A percentile compares a stretch with the other conserved stretches of the same genome.
Conservation (phyloP, 148 eudicot species). For the Spergularia bocconei region DNA sequence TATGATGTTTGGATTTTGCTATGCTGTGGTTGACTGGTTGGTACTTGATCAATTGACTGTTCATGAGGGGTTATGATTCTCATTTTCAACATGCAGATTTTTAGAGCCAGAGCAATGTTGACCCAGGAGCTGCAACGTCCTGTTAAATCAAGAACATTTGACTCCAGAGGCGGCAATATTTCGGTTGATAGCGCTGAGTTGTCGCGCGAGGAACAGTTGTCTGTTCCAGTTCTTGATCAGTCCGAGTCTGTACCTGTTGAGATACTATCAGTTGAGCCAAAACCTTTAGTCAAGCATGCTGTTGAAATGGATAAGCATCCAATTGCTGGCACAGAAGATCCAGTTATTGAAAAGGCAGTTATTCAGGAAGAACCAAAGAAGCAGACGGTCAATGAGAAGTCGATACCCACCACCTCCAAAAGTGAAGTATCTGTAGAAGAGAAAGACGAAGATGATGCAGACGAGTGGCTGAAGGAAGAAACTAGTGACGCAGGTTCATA, state of each 20-base stretch:
- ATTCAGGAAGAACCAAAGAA: slow-evolving; percentile 40
- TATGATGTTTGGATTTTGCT: too few relatives aligned
- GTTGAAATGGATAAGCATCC: slow-evolving; percentile 56
- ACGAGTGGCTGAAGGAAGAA: slow-evolving; percentile 94
- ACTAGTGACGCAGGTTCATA: slow-evolving; percentile 40
- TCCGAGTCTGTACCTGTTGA: slow-evolving; percentile 42
- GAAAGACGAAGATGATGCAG: slow-evolving; percentile 70
- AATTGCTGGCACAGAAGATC: slow-evolving; percentile 39
- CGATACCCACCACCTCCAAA: slow-evolving; percentile 31
- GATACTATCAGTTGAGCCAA: slow-evolving; percentile 30
- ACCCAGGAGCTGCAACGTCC: slow-evolving; percentile 51
- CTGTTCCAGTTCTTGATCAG: slow-evolving; percentile 41
- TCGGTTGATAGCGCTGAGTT: slow-evolving; percentile 26
- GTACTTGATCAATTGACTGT: background rate
- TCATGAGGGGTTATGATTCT: slow-evolving; percentile 1
- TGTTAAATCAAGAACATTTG: slow-evolving; percentile 34
- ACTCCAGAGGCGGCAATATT: slow-evolving; percentile 27
- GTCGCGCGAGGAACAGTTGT: slow-evolving; percentile 37
- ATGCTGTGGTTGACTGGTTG: too few relatives aligned
- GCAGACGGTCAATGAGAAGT: slow-evolving; percentile 26
- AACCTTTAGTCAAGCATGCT: slow-evolving; percentile 29
- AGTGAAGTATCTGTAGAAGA: slow-evolving; percentile 34
- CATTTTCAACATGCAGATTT: slow-evolving; percentile 45
- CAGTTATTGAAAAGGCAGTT: slow-evolving; percentile 60
- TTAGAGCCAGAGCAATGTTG: slow-evolving; percentile 70